These are phyloP conservation scores for Globisporangium heterothallicum DNA, from an alignment of 352 stramenopile species.

Conservation along the genomic window DNA sequence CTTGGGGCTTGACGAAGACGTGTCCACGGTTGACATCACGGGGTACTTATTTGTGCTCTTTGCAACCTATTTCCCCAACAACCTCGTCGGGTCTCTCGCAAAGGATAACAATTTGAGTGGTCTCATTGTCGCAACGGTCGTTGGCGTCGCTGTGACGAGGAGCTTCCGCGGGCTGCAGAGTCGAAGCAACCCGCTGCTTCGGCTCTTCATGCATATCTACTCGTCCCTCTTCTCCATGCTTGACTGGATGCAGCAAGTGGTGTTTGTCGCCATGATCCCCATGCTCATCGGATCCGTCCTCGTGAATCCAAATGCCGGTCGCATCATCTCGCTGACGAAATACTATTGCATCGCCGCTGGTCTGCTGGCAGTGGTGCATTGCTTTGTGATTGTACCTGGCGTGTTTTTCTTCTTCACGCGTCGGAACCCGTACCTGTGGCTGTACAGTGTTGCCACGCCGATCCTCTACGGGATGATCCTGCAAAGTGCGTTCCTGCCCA, in stretches of 20 bases:
- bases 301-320: conserved; percentile 22
- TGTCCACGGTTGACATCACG: conserved; percentile 35
- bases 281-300: conserved; percentile 44
- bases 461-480: conserved; percentile 47
- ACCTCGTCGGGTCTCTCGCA: conserved; percentile 35
- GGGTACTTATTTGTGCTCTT: conserved; percentile 39
- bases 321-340: conserved; percentile 30
- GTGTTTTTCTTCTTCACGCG: conserved; percentile 45
- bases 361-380: conserved; percentile 26
- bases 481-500: conserved; percentile 36
- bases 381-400: conserved; percentile 35
- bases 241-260: conserved; percentile 51
- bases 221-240: conserved; percentile 48
- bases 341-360: conserved; percentile 33
- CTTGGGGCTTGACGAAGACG: conserved; percentile 36
- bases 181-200: conserved; percentile 49
- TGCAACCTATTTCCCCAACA: conserved; percentile 44
- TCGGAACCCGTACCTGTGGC: conserved; percentile 55
- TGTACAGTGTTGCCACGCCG: conserved; percentile 32
- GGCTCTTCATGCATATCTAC: conserved; percentile 58
- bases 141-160: conserved; percentile 11
- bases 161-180: conserved; percentile 19
- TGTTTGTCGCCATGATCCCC: conserved; percentile 39
- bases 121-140: conserved; percentile 38
- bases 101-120: conserved; percentile 36